Conservation (phyloP, 192 early-diverging fungal species). For the Borealophlyctis nickersoniae region DNA sequence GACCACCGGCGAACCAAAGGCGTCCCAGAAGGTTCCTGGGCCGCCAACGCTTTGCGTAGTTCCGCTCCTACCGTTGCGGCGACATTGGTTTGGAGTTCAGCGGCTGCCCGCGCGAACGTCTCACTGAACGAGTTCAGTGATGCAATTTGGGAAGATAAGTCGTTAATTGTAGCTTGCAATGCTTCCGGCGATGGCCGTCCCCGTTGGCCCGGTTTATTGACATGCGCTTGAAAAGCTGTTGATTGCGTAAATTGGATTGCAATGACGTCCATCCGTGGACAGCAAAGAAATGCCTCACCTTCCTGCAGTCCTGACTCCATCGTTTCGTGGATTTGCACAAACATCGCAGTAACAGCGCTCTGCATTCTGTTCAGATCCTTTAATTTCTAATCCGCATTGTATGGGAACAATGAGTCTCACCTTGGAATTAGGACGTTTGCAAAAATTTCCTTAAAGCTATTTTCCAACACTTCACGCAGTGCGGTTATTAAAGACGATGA, state of each 20-base stretch:
- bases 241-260: no score
- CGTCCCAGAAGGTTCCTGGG: background rate
- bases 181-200: background rate
- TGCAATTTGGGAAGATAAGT: background rate
- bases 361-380: background rate
- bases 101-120: background rate
- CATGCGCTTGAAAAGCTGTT: background rate
- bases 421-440: background rate
- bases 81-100: background rate
- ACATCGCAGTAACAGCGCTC: background rate
- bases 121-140: background rate
- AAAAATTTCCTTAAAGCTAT: background rate
- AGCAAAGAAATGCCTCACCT: background rate
- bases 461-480: background rate
- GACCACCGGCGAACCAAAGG: background rate
- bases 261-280: no score
- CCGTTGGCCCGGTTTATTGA: background rate
- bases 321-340: slow-evolving; percentile 1
- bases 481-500: background rate
- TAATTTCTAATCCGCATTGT: background rate
- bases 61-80: background rate
- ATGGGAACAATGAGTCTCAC: background rate
- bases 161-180: no score
- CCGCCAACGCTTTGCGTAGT: background rate
- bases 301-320: background rate